Evolutionary conservation across 768 basidiomycete genomes (phyloP).

Genomic region (Rubroboletus pulcherrimus): DNA sequence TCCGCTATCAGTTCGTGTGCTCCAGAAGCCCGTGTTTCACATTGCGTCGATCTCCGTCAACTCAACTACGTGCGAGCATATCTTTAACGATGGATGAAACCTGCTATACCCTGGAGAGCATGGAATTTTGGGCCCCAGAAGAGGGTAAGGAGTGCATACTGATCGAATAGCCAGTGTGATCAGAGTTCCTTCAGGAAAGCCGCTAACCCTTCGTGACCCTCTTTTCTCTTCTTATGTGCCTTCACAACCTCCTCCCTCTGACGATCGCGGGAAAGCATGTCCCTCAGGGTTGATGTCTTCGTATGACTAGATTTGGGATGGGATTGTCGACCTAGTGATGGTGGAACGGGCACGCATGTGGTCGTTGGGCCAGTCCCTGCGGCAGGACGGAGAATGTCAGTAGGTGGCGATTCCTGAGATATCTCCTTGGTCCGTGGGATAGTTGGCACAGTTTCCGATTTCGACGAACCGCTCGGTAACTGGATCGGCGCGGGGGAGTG

Average conservation of each 20-base stretch:
- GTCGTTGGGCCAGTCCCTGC: background rate
- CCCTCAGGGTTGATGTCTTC: slow-evolving; percentile 50
- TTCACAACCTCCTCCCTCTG: slow-evolving; percentile 36
- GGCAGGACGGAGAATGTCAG: background rate
- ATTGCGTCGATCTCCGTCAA: no score
- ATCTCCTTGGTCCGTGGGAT: background rate
- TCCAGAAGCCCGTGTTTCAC: no score
- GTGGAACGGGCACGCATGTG: background rate
- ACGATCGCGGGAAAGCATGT: slow-evolving; percentile 60
- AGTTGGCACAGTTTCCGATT: background rate
- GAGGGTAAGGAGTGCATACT: background rate
- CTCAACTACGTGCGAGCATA: no score
- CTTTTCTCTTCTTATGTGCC: slow-evolving; percentile 21
- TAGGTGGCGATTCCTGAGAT: background rate
- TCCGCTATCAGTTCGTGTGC: no score
- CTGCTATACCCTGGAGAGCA: no score
- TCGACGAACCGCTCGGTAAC: background rate
- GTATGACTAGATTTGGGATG: slow-evolving; percentile 36
- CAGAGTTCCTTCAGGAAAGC: slow-evolving; percentile 40
- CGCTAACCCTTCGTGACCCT: slow-evolving; percentile 41
- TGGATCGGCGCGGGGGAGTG: background rate
- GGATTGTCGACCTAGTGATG: slow-evolving; percentile 23
- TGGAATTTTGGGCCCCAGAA: no score
- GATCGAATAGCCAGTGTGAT: background rate
- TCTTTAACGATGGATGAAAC: no score